phyloP scores from a whole-genome alignment of 2,329 filamentous ascomycete species.

The Hymenoscyphus albidus region DNA sequence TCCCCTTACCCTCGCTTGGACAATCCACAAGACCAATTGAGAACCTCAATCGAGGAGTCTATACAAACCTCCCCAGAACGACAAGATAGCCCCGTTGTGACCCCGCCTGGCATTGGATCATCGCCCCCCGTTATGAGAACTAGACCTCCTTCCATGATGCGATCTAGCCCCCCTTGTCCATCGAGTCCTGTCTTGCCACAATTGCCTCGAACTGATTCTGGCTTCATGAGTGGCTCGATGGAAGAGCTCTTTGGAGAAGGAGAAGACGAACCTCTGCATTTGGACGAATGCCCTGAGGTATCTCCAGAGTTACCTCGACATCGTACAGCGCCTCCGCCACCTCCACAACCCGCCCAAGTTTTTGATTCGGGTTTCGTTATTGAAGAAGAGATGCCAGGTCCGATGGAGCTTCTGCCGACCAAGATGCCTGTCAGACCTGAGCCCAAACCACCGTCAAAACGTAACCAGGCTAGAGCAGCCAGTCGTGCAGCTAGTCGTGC shows the following conservation, averaged over 20 bases:
- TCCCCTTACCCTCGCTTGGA: constrained; percentile 40
- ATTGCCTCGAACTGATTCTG: constrained; percentile 62
- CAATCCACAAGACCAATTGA: constrained; percentile 33
- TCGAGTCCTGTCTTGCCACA: constrained; percentile 58
- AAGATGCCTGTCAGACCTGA: constrained; percentile 32
- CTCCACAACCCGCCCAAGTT: constrained; percentile 13
- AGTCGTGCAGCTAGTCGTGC: constrained; percentile 22
- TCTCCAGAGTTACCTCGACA: constrained; percentile 34
- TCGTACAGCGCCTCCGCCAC: constrained; percentile 17
- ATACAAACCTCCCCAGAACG: constrained; percentile 47
- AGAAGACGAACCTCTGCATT: constrained; percentile 42
- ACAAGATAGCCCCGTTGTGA: constrained; percentile 52
- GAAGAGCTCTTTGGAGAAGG: constrained; percentile 60
- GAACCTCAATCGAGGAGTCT: constrained; percentile 39
- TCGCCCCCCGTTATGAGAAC: constrained; percentile 78
- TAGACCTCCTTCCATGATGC: constrained; percentile 57
- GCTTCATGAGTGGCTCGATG: constrained; percentile 77
- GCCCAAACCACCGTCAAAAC: constrained; percentile 34
- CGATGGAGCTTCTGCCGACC: constrained; percentile 40
- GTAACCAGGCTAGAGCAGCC: constrained; percentile 28
- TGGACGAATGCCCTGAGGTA: constrained; percentile 36
- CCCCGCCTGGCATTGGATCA: constrained; percentile 79
- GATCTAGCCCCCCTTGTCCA: constrained; percentile 75
- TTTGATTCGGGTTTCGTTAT: constrained; percentile 33
- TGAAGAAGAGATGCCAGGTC: constrained; percentile 38